Conservation (phyloP, 331 rosid genomes). For the Quercus lobata region DNA sequence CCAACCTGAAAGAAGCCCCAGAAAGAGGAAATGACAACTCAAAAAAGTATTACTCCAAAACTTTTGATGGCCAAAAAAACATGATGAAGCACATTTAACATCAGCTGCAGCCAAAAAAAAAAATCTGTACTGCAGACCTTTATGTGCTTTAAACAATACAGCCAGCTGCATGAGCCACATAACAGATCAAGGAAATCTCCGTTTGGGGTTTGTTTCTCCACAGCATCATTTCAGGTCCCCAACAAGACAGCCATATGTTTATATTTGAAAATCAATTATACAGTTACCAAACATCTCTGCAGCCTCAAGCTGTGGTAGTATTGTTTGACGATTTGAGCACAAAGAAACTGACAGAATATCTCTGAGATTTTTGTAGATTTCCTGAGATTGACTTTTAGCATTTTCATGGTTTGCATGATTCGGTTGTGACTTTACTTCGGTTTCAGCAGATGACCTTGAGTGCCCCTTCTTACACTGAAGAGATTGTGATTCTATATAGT, state of each 20-base stretch:
- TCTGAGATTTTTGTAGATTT: conserved; percentile 40
- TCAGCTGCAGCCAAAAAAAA: background rate
- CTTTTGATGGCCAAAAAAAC: background rate
- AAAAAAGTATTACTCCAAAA: background rate
- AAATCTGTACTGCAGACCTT: background rate
- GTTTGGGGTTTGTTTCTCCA: background rate
- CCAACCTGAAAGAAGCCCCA: background rate
- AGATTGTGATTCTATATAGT: conserved; percentile 26
- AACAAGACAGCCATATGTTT: conserved; percentile 10
- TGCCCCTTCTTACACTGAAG: conserved; percentile 24
- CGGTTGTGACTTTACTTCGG: conserved; percentile 26
- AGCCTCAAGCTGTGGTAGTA: conserved; percentile 40
- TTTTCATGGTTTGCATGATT: conserved; percentile 17
- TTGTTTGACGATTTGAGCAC: conserved; percentile 24
- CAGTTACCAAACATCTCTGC: conserved; percentile 62
- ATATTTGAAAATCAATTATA: conserved; percentile 70
- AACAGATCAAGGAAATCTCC: background rate
- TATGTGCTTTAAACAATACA: background rate
- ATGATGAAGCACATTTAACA: background rate
- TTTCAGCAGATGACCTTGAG: conserved; percentile 25
- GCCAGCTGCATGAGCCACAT: background rate
- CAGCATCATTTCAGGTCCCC: conserved; percentile 13
- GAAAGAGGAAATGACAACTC: background rate
- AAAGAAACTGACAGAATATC: conserved; percentile 39
- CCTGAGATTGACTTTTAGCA: conserved; percentile 26